A percentile compares a stretch with the other conserved stretches of the same genome.
Evolutionary conservation across 1,284 basidiomycete genomes (phyloP).

Genomic region (Rhodotorula sp.): DNA sequence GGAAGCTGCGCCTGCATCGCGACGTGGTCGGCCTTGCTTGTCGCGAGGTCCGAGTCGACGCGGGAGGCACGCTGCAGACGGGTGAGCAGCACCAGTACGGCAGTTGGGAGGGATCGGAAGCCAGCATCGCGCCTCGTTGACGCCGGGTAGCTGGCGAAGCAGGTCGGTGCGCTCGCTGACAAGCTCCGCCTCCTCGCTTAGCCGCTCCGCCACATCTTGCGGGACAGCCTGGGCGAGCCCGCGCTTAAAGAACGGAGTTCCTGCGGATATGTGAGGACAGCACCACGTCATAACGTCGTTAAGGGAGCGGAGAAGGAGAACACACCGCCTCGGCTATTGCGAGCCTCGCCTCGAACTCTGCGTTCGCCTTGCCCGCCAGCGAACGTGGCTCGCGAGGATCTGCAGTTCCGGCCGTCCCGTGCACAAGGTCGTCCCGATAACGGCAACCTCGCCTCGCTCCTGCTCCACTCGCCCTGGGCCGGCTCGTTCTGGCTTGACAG

Average conservation of each 20-base stretch:
- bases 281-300: no score
- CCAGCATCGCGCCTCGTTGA: constrained; percentile 31
- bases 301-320: neutral
- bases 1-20: constrained; percentile 23
- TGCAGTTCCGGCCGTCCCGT: constrained; percentile 66
- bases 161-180: constrained; percentile 28
- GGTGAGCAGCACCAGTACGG: neutral
- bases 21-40: constrained; percentile 20
- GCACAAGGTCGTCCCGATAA: constrained; percentile 67
- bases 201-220: constrained; percentile 4
- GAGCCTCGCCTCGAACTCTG: constrained; percentile 20
- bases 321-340: constrained; percentile 24
- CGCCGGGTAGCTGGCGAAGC: constrained; percentile 20
- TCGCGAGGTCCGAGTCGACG: constrained; percentile 24
- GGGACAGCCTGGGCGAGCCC: constrained; percentile 8
- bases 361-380: constrained; percentile 5
- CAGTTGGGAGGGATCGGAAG: accelerated
- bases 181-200: constrained; percentile 22
- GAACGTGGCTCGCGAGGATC: constrained; percentile 64
- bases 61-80: constrained; percentile 17
- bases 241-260: constrained; percentile 32
- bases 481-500: constrained; percentile 49
- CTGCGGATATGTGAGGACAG: neutral
- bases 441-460: constrained; percentile 64
- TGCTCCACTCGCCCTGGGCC: constrained; percentile 64